These are phyloP conservation scores for Fusarium graminum DNA, from an alignment of 2,329 filamentous ascomycete genomes.

Conservation along the genomic window DNA sequence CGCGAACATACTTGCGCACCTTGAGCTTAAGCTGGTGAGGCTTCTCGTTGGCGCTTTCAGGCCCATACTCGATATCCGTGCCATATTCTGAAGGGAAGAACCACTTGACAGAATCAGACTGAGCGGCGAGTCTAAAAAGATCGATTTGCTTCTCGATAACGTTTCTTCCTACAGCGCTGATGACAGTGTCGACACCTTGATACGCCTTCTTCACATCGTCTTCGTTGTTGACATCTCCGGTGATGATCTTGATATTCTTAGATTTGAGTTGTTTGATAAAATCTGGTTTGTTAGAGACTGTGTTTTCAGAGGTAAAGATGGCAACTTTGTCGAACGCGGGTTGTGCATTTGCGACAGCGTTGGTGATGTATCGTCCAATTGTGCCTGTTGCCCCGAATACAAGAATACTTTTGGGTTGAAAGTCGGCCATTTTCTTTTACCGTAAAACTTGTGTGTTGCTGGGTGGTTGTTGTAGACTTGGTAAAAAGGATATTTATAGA, in stretches of 20 bases:
- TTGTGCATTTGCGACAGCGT: conserved; percentile 53
- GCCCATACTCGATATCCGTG: conserved; percentile 73
- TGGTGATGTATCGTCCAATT: conserved; percentile 59
- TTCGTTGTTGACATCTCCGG: conserved; percentile 55
- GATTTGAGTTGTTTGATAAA: conserved; percentile 42
- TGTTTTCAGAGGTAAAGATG: conserved; percentile 51
- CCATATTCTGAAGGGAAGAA: conserved; percentile 78
- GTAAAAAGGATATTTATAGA: background rate
- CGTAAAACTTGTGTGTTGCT: background rate
- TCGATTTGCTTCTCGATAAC: conserved; percentile 71
- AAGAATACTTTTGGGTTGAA: conserved; percentile 41
- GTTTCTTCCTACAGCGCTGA: conserved; percentile 74
- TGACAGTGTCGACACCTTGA: conserved; percentile 71
- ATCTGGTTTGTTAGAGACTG: conserved; percentile 36
- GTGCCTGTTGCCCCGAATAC: conserved; percentile 58
- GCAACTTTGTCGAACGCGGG: conserved; percentile 53
- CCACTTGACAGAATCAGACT: conserved; percentile 66
- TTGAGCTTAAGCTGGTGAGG: conserved; percentile 78
- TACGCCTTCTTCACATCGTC: conserved; percentile 69
- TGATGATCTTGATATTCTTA: conserved; percentile 45
- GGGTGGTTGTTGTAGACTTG: background rate
- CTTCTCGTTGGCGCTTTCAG: conserved; percentile 69
- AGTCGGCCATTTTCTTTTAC: conserved; percentile 35
- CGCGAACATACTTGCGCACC: conserved; percentile 71
- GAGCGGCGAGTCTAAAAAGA: conserved; percentile 71